A percentile compares a stretch with the other conserved stretches of the same genome.
phyloP scores from a whole-genome alignment of 1,139 yeast species.

The Kodamaea anthophila region DNA sequence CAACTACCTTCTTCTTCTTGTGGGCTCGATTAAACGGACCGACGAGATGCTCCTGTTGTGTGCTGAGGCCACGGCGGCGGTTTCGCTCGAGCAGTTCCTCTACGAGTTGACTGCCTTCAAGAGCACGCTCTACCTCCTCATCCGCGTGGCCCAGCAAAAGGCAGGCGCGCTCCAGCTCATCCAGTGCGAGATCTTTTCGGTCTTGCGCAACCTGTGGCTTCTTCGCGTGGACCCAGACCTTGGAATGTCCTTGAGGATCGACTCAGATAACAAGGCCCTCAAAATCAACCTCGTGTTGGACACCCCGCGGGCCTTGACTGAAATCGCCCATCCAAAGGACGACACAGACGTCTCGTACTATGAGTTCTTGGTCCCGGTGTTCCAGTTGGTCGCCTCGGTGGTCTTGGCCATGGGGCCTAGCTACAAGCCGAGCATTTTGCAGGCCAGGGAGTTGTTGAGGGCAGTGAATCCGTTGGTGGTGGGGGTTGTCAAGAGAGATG shows the following conservation, averaged over 20 bases:
- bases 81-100: conserved; percentile 47
- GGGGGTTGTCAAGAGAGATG: conserved; percentile 68
- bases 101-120: conserved; percentile 76
- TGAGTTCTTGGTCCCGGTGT: conserved; percentile 70
- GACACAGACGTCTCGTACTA: conserved; percentile 45
- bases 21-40: conserved; percentile 61
- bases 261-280: conserved; percentile 14
- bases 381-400: conserved; percentile 66
- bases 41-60: conserved; percentile 54
- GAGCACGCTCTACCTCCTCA: conserved; percentile 60
- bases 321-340: conserved; percentile 12
- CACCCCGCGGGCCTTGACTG: conserved; percentile 37
- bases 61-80: conserved; percentile 18
- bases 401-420: conserved; percentile 75
- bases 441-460: conserved; percentile 47
- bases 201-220: conserved; percentile 52
- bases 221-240: conserved; percentile 73
- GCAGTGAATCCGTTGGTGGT: conserved; percentile 53
- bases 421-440: conserved; percentile 56
- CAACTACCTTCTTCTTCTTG: conserved; percentile 59
- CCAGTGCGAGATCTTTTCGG: conserved; percentile 65
- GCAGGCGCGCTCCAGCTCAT: conserved; percentile 71
- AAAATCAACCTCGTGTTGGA: conserved; percentile 45
- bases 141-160: conserved; percentile 70
- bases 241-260: conserved; percentile 47